Evolutionary conservation across 192 early-diverging fungal genomes (phyloP), one percentile per base, ranked within the genome.

Genomic region (Gamsiella multidivaricata): DNA sequence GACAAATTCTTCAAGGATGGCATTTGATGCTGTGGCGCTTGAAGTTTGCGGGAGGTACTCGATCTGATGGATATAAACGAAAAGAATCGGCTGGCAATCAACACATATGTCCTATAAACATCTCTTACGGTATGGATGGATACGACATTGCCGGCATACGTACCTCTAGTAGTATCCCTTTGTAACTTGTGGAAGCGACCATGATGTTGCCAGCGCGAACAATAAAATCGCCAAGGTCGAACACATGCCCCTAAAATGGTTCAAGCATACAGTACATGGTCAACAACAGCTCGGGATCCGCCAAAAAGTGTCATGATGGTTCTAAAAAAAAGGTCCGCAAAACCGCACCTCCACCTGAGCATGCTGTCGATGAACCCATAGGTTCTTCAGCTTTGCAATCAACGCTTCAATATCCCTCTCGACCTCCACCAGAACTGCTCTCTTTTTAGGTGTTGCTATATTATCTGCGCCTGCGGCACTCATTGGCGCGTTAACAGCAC

Each of bases 161-260:
- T 76, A 85, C 85, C 82, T 87, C 85, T 34, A 87, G 69, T n/a
- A 87, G 70, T 22, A 87, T 70, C 11, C 85, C 85, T 49, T 87
- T 87, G 70, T 87, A 87, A 15, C 57, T 78, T 14, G 85, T 81
- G 20, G 81, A 79, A 28, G 81, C 85, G 22, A 87, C 69, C 45
- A 85, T 70, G 39, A 87, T 83, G 41, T 87, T 87, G 4, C 83
- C 85, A n/a, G 81, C 80, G 10, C 85, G 76, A 20, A 87, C 73
- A 22, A 84, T 85, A 60, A 87, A 87, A 65, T 87, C 85, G 6
- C 82, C 85, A 14, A 85, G 61, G 26, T 87, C 85, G 60, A 70
- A 87, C 28, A 82, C 80, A 10, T 78, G 61, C 8, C 85, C 85
- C 85, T 87, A 43, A 22, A 12, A 15, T 6, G 14, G 34, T 37